Evolutionary conservation across 1,284 basidiomycete genomes (phyloP).

Genomic region (Neolentinus lepideus): DNA sequence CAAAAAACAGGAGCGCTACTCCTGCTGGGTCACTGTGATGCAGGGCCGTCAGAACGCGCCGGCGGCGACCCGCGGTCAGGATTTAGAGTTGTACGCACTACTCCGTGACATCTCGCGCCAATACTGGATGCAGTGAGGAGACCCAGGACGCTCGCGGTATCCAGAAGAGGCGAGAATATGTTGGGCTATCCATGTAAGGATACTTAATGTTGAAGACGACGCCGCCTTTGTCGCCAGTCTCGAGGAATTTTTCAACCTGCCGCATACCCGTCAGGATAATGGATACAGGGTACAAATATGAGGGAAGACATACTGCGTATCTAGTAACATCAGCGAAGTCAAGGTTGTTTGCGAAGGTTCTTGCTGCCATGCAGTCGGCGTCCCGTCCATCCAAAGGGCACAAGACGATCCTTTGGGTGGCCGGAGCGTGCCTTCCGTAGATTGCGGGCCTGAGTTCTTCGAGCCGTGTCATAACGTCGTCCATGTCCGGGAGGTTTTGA

Average conservation of each 20-base stretch:
- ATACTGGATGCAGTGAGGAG: neutral
- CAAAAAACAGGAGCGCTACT: neutral
- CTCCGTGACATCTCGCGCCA: neutral
- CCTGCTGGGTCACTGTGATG: neutral
- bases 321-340: neutral
- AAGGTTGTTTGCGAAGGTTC: neutral
- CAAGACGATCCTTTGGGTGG: neutral
- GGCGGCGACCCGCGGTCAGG: no score
- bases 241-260: conserved; percentile 2
- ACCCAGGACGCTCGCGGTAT: neutral
- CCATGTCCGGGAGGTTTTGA: neutral
- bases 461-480: neutral
- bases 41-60: no score
- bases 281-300: neutral
- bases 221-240: neutral
- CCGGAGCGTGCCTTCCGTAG: conserved; percentile 1
- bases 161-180: neutral
- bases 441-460: neutral
- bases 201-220: conserved; percentile 3
- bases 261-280: no score
- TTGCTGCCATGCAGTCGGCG: neutral
- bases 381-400: neutral
- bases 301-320: neutral
- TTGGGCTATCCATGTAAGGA: neutral
- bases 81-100: neutral